phyloP scores from a whole-genome alignment of 768 basidiomycete genomes.

The Pluteus cervinus region DNA sequence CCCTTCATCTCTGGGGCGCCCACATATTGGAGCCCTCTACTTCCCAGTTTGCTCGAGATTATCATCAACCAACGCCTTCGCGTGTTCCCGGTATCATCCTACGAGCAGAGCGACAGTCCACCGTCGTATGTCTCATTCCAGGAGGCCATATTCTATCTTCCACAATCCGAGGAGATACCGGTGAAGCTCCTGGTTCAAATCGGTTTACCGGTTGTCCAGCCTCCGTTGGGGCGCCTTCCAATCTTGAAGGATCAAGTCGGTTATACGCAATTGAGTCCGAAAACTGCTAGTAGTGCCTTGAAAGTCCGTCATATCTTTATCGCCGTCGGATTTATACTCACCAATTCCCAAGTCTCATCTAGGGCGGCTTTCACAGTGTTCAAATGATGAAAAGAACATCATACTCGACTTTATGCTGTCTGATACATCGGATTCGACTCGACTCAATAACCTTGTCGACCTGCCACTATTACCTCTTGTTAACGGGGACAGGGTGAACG shows the following conservation, averaged over 20 bases:
- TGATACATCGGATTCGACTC: too few relatives aligned
- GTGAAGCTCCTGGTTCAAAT: slow-evolving; percentile 23
- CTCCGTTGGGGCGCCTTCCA: too few relatives aligned
- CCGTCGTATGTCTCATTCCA: too few relatives aligned
- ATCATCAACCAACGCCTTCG: too few relatives aligned
- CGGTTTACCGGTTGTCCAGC: slow-evolving; percentile 28
- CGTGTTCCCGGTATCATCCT: too few relatives aligned
- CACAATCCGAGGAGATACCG: too few relatives aligned
- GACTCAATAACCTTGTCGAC: slow-evolving; percentile 26
- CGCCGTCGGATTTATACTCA: neutral
- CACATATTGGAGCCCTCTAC: slow-evolving; percentile 32
- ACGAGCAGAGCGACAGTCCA: too few relatives aligned
- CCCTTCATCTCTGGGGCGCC: slow-evolving; percentile 20
- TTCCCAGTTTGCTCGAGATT: slow-evolving; percentile 18
- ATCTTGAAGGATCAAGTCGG: slow-evolving; percentile 24
- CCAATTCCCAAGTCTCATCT: too few relatives aligned
- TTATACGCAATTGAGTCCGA: slow-evolving; percentile 19
- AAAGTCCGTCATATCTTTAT: slow-evolving; percentile 19
- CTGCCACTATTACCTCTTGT: slow-evolving; percentile 31
- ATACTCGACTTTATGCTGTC: slow-evolving; percentile 31
- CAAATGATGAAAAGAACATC: slow-evolving; percentile 1
- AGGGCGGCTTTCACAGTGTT: too few relatives aligned
- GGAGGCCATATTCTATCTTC: too few relatives aligned
- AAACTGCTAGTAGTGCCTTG: slow-evolving; percentile 20
- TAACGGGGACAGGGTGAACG: too few relatives aligned